Evolutionary conservation across 2,329 filamentous ascomycete species (phyloP).

Genomic region (Diplodia scrobiculata): DNA sequence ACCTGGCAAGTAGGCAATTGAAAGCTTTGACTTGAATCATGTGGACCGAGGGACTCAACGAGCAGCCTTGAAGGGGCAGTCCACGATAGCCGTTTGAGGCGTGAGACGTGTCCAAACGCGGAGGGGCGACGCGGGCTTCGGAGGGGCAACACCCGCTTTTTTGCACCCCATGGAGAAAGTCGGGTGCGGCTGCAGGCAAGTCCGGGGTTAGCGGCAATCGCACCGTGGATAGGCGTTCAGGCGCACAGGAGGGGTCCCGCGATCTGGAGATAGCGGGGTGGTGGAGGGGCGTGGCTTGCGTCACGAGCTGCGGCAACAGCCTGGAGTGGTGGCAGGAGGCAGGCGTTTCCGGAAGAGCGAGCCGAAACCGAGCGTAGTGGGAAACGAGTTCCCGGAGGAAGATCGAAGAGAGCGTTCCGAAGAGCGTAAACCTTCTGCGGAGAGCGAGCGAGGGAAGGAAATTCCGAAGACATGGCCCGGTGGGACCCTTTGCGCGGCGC

Average conservation of each 20-base stretch:
- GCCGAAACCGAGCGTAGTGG: conserved; percentile 4
- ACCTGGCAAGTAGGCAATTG: neutral
- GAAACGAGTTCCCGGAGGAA: conserved; percentile 15
- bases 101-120: conserved; percentile 2
- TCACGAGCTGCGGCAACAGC: neutral
- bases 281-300: neutral
- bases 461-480: conserved; percentile 6
- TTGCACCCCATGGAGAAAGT: conserved; percentile 3
- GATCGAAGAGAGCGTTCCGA: neutral
- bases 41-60: neutral
- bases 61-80: neutral
- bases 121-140: neutral
- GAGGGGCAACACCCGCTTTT: neutral
- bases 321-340: neutral
- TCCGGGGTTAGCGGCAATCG: neutral
- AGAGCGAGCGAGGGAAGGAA: conserved; percentile 9
- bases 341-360: neutral
- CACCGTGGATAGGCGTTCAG: neutral
- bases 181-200: neutral
- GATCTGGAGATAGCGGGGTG: neutral
- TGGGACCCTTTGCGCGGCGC: neutral
- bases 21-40: too few relatives aligned
- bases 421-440: conserved; percentile 3
- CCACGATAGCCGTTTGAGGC: conserved; percentile 3
- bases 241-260: neutral